phyloP scores from a whole-genome alignment of 768 basidiomycete genomes.

The Boletus sp. region DNA sequence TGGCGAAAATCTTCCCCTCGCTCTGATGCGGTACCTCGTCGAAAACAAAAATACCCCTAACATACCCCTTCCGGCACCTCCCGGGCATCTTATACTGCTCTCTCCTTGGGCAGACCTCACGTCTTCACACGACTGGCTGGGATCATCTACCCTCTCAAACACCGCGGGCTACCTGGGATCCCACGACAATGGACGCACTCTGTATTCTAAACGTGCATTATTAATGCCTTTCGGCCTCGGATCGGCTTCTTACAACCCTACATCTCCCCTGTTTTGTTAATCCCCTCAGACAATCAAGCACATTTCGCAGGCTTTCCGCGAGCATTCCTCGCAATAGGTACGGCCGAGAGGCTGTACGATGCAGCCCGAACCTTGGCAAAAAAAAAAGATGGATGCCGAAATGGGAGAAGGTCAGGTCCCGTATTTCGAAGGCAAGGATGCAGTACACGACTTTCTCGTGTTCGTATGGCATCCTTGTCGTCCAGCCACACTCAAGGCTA shows the following conservation, averaged over 20 bases:
- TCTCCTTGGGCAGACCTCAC: slow-evolving; percentile 55
- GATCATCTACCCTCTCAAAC: slow-evolving; percentile 38
- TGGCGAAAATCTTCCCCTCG: slow-evolving; percentile 69
- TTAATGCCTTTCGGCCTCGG: slow-evolving; percentile 47
- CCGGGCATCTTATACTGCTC: slow-evolving; percentile 49
- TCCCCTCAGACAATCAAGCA: slow-evolving; percentile 32
- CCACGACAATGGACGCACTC: slow-evolving; percentile 7
- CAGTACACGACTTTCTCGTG: slow-evolving; percentile 52
- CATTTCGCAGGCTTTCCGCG: slow-evolving; percentile 57
- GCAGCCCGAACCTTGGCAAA: slow-evolving; percentile 44
- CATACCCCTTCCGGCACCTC: slow-evolving; percentile 40
- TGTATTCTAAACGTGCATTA: slow-evolving; percentile 42
- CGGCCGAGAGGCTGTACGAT: slow-evolving; percentile 58
- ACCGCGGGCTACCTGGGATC: slow-evolving; percentile 31
- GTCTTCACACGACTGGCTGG: slow-evolving; percentile 37
- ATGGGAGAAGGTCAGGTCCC: slow-evolving; percentile 44
- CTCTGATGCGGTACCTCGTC: slow-evolving; percentile 59
- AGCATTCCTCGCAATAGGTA: slow-evolving; percentile 59
- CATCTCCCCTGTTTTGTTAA: slow-evolving; percentile 56
- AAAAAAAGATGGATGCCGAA: slow-evolving; percentile 48
- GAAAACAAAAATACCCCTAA: slow-evolving; percentile 39
- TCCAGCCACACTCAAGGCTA: slow-evolving; percentile 43
- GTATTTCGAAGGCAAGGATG: slow-evolving; percentile 51
- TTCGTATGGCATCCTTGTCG: slow-evolving; percentile 54
- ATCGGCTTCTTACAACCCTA: slow-evolving; percentile 50